Conservation (phyloP, 495 filamentous ascomycete genomes). For the Pseudoneurospora amorphoporcata region DNA sequence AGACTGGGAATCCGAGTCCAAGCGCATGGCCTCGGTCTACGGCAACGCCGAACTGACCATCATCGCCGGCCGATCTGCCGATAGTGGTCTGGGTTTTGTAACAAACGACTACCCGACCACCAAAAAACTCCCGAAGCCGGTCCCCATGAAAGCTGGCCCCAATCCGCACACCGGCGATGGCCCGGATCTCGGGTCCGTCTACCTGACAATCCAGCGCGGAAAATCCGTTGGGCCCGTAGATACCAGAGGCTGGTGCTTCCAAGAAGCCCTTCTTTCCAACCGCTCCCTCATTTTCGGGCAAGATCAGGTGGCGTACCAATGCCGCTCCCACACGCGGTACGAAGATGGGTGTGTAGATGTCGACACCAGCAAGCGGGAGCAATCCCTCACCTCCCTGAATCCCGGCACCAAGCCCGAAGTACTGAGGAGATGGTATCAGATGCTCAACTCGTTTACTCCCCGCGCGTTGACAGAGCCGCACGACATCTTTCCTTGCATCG, state of each 20-base stretch:
- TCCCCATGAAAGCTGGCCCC: background rate
- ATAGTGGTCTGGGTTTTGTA: background rate
- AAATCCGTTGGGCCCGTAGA: background rate
- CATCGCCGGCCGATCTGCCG: background rate
- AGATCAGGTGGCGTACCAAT: background rate
- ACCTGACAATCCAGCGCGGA: background rate
- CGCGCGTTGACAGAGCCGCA: slow-evolving; percentile 1
- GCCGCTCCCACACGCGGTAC: background rate
- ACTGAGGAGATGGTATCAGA: background rate
- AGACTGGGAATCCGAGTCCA: background rate
- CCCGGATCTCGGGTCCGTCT: background rate
- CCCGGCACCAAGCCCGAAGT: background rate
- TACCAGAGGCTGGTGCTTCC: slow-evolving; percentile 2
- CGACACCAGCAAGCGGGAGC: background rate
- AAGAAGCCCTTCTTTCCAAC: background rate
- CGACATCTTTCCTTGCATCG: background rate
- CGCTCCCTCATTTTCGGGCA: background rate
- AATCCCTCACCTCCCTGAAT: background rate
- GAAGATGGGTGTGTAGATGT: background rate
- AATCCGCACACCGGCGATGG: background rate
- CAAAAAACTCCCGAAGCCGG: background rate
- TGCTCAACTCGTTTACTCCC: background rate
- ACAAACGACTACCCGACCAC: background rate
- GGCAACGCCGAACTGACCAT: background rate
- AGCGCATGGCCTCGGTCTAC: background rate